phyloP scores from a whole-genome alignment of 1,284 basidiomycete species.

The Pascua sp. region DNA sequence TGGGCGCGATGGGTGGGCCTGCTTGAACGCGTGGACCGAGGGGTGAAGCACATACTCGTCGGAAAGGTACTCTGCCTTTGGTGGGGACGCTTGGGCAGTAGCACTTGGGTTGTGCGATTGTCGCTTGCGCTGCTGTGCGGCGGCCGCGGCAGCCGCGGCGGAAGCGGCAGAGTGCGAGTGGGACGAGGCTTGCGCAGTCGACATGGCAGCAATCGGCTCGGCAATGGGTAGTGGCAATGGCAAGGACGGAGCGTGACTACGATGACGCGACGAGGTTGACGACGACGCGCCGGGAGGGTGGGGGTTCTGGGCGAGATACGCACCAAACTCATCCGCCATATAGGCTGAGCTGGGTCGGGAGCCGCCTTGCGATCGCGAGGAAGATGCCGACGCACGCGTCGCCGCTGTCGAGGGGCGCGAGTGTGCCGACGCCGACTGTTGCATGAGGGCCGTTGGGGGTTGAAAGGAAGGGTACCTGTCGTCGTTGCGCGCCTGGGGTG shows the following conservation, averaged over 20 bases:
- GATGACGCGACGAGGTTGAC: slow-evolving; percentile 7
- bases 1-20: slow-evolving; percentile 74
- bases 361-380: slow-evolving; percentile 9
- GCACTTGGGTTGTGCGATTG: slow-evolving; percentile 47
- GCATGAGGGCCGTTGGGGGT: not conserved
- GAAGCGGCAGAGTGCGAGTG: slow-evolving; percentile 22
- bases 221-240: slow-evolving; percentile 26
- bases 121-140: slow-evolving; percentile 26
- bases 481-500: slow-evolving; percentile 6
- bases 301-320: slow-evolving; percentile 8
- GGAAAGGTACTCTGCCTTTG: slow-evolving; percentile 41
- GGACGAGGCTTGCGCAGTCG: slow-evolving; percentile 25
- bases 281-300: not conserved
- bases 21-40: slow-evolving; percentile 76
- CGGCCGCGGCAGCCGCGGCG: not conserved
- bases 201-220: slow-evolving; percentile 28
- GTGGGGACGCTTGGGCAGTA: slow-evolving; percentile 27
- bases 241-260: slow-evolving; percentile 28
- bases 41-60: slow-evolving; percentile 60
- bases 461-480: no score
- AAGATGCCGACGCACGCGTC: slow-evolving; percentile 16
- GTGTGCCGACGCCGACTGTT: slow-evolving; percentile 7
- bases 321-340: slow-evolving; percentile 21
- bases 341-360: slow-evolving; percentile 10
- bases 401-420: slow-evolving; percentile 15